Base-by-base conservation (phyloP, 257 asterid species). In the Fraxinus excelsior region DNA sequence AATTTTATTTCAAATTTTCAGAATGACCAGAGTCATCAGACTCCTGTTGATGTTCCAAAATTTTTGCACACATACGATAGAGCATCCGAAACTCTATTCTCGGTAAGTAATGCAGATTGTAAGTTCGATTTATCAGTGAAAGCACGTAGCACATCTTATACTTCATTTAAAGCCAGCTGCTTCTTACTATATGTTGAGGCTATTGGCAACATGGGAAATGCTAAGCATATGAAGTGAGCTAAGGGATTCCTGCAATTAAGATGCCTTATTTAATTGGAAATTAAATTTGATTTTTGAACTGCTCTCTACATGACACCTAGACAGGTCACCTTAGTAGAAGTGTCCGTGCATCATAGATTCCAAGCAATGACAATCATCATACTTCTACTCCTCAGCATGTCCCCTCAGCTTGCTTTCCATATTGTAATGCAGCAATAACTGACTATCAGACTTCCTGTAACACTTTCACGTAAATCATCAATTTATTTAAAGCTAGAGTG, bases 1-100 rank as follows among this genome's bases (percentile, higher is more conserved):
- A 25, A 32, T 23, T 78, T 18, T 67, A 37, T 76, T 76, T 12
- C 77, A 67, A 64, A 64, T 64, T 84, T 80, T 56, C 96, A 93
- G 98, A 87, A 79, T 80, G 93, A 89, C 66, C 53, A 87, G 49
- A 89, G 81, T 37, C 81, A 79, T 68, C 94, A 84, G 79, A 69
- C 83, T 29, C 77, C 89, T 31, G 76, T 78, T 28, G 88, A 90
- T 53, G 82, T 85, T 74, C 97, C 96, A n/a, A 93, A 90, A 83
- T 77, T 84, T 35, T 82, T 95, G 82, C 99, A 88, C 79, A 96
- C 98, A 44, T 95, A 93, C 76, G 97, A 93, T 75, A 88, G 98
- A 86, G 87, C 97, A 77, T 91, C 99, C 0, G 99, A 93, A 86
- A 78, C 92, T 80, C 92, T 95, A 53, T 95, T 95, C 79, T 91